Percentiles rank a stretch among this genome's conserved stretches.
Conservation (phyloP, 805 yeast genomes). For the Wickerhamomyces canadensis region DNA sequence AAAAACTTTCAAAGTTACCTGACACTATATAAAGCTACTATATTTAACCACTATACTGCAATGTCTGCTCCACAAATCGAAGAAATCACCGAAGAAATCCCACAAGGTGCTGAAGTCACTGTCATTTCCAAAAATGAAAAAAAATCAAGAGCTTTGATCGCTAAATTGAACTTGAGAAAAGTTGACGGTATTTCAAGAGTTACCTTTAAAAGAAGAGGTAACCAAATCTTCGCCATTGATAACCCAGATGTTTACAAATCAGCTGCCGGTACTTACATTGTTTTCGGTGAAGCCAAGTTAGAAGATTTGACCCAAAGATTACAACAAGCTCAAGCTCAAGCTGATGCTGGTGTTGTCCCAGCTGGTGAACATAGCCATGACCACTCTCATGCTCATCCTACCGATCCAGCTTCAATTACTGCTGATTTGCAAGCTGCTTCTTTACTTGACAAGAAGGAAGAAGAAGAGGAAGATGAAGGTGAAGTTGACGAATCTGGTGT, state of each 20-base stretch:
- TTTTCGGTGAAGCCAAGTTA: conserved; percentile 96
- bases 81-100: conserved; percentile 44
- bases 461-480: conserved; percentile 50
- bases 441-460: conserved; percentile 38
- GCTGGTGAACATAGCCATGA: conserved; percentile 53
- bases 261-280: conserved; percentile 88
- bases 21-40: too few relatives aligned
- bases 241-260: conserved; percentile 94
- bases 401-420: conserved; percentile 73
- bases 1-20: not conserved
- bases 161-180: conserved; percentile 84
- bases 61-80: conserved; percentile 28
- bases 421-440: conserved; percentile 76
- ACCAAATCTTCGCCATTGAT: conserved; percentile 87
- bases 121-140: conserved; percentile 86
- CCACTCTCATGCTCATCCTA: conserved; percentile 43
- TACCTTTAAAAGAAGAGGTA: conserved; percentile 89
- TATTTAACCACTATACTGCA: too few relatives aligned
- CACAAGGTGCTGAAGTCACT: conserved; percentile 79
- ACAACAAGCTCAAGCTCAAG: conserved; percentile 65
- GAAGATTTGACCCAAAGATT: conserved; percentile 89
- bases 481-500: conserved; percentile 85
- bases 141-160: conserved; percentile 88
- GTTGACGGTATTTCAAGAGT: conserved; percentile 92
- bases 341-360: conserved; percentile 39